Evolutionary conservation across 2,329 filamentous ascomycete genomes (phyloP).

Genomic region (Colletotrichum limetticola): DNA sequence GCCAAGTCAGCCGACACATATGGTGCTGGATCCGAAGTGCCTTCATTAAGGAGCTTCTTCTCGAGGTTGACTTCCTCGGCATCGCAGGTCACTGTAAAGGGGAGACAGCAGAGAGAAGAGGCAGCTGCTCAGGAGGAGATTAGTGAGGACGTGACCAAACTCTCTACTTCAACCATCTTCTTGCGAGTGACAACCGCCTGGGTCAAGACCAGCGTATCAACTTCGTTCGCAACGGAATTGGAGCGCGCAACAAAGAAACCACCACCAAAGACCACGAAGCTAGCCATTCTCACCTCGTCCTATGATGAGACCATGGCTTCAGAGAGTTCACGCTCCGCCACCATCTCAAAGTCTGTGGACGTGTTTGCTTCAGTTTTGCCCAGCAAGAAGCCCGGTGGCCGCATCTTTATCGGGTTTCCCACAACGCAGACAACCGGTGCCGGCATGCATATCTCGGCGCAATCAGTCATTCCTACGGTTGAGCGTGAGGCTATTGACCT

Average conservation of each 20-base stretch:
- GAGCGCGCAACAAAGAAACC: constrained; percentile 98
- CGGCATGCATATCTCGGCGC: constrained; percentile 93
- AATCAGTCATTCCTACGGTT: constrained; percentile 95
- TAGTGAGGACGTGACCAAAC: constrained; percentile 76
- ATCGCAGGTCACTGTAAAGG: constrained; percentile 60
- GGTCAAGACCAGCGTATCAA: constrained; percentile 79
- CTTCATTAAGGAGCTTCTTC: constrained; percentile 83
- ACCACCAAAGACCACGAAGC: constrained; percentile 85
- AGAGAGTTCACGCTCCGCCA: constrained; percentile 60
- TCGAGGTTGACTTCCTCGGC: constrained; percentile 74
- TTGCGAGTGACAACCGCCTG: constrained; percentile 87
- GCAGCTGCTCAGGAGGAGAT: constrained; percentile 70
- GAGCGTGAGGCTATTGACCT: constrained; percentile 97
- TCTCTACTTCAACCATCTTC: constrained; percentile 84
- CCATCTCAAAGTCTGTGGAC: constrained; percentile 71
- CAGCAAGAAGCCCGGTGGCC: constrained; percentile 81
- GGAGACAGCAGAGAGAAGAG: constrained; percentile 71
- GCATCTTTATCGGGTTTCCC: constrained; percentile 97
- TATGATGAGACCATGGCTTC: constrained; percentile 83
- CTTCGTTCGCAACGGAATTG: constrained; percentile 82
- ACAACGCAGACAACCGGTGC: constrained; percentile 97
- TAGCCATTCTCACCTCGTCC: constrained; percentile 90
- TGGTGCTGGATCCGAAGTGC: constrained; percentile 60
- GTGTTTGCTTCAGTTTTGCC: constrained; percentile 93
- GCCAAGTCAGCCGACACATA: constrained; percentile 61